Evolutionary conservation across 2,329 filamentous ascomycete species (phyloP), one percentile per base, ranked within the genome.

Genomic region (Sporothrix euskadiensis): DNA sequence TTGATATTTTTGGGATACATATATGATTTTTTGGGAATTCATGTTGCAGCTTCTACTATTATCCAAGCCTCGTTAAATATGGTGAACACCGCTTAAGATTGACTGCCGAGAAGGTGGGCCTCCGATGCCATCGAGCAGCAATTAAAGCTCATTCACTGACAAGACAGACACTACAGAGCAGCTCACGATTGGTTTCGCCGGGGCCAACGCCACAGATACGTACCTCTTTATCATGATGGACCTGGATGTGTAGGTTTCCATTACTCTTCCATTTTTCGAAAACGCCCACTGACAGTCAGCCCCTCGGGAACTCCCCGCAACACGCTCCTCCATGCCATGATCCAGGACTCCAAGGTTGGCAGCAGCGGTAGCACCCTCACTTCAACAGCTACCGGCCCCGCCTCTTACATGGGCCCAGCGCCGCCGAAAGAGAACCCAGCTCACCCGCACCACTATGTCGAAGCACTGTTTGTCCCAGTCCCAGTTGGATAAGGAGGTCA

Each of bases 371-470:
- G 76, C 56, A 71, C 73, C 19, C 75, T 79, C 14, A 71, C 75
- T 0, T 76, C 78, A 1, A 70, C 78, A 0, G 73, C 77, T 39
- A 75, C 74, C 2, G 77, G 76, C 0, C 77, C 77, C 1, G 73
- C 78, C 9, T 54, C 75, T 1, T 79, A 79, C 74, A 75, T 77
- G n/a, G 78, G 76, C 1, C 81, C 81, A 0, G 77, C 77, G 7
- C 81, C 81, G 1, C 79, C 78, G 16, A 78, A 81, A 3, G 79
- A 82, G 76, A 79, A 76, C 10, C 81, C 81, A 8, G 79, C 80
- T 3, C 78, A 82, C 72, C 78, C 81, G 30, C 81, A 83, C 76
- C 79, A 80, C 49, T 83, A 83, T 76, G 81, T 81, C 22, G 79
- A 81, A 69, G 76, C 82, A 56, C 75, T 82, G n/a, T 83, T 79